Conservation (phyloP, 2,329 filamentous ascomycete genomes). For the Geosmithia flava region DNA sequence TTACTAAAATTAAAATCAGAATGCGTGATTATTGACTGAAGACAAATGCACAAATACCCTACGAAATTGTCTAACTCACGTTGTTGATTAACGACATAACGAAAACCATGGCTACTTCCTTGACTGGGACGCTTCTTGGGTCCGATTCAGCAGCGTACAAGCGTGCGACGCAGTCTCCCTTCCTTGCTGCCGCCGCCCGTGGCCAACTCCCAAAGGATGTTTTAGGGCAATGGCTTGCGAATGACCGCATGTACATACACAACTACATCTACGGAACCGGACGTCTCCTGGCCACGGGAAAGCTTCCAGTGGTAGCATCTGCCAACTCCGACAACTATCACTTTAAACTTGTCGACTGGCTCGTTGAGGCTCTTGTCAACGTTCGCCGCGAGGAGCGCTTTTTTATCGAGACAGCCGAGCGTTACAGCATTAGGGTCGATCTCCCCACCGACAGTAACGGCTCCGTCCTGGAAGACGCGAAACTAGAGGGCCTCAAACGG, state of each 20-base stretch:
- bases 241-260: constrained; percentile 60
- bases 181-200: constrained; percentile 51
- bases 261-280: constrained; percentile 58
- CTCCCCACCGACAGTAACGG: constrained; percentile 11
- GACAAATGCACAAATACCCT: too few species aligned
- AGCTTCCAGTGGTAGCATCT: constrained; percentile 12
- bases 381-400: constrained; percentile 56
- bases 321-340: neutral
- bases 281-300: constrained; percentile 48
- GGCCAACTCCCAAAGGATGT: constrained; percentile 43
- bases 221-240: constrained; percentile 56
- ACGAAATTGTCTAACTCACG: too few species aligned
- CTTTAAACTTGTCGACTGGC: constrained; percentile 38
- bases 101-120: constrained; percentile 12
- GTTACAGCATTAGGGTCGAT: constrained; percentile 43
- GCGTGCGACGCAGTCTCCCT: constrained; percentile 51
- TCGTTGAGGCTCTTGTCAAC: constrained; percentile 53
- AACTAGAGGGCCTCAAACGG: constrained; percentile 24
- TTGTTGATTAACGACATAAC: too few species aligned
- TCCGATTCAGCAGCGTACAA: constrained; percentile 32
- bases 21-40: too few species aligned
- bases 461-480: constrained; percentile 13
- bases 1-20: too few species aligned
- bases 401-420: constrained; percentile 50
- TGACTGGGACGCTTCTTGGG: constrained; percentile 45